Base-by-base conservation (phyloP, 2,329 filamentous ascomycete species). In the Fusarium foetens region DNA sequence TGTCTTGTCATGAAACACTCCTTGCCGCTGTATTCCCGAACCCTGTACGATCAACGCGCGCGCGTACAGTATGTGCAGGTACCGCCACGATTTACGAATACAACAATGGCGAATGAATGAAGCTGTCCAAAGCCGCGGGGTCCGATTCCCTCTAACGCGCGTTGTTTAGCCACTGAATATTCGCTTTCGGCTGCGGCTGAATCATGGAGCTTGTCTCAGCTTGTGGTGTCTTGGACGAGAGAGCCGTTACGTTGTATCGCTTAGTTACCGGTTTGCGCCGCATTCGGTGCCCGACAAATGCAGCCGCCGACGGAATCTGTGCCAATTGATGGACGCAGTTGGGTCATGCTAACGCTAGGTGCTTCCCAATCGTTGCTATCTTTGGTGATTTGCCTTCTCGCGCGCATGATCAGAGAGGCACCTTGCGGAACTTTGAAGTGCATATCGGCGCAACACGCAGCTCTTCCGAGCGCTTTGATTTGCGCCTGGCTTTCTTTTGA, bases 11-110 rank as follows among this genome's bases (percentile, higher is more conserved):
- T 48, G 39, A 57, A 57, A 57, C 53, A 46, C 19, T 25, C 29
- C 29, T 57, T 27, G n/a, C 53, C 53, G 53, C 10, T 17, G 19
- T 48, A 35, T 57, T 57, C 39, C 53, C 39, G 38, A 45, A 17
- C 52, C 38, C 52, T 25, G 52, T 3, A 38, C 2, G 23, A 38
- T 52, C 49, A 52, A 38, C 31, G 33, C 52, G 23, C 52, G 29
- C 53, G 39, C 29, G 19, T 48, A 31, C 27, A 49, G 27, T 4
- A 52, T 0, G 33, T 36, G 33, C 33, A 52, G 23, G 49, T 33
- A 55, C 53, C 7, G 53, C 53, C 39, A 57, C 53, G 53, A 35
- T 35, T 57, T 57, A 57, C 53, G 39, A 48, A 46, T 35, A 48
- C 29, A 8, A 14, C 29, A 46, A 57, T 7, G 1, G 21, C 51